Base-by-base conservation (phyloP, 352 stramenopile genomes). In the Globisporangium emineosum region DNA sequence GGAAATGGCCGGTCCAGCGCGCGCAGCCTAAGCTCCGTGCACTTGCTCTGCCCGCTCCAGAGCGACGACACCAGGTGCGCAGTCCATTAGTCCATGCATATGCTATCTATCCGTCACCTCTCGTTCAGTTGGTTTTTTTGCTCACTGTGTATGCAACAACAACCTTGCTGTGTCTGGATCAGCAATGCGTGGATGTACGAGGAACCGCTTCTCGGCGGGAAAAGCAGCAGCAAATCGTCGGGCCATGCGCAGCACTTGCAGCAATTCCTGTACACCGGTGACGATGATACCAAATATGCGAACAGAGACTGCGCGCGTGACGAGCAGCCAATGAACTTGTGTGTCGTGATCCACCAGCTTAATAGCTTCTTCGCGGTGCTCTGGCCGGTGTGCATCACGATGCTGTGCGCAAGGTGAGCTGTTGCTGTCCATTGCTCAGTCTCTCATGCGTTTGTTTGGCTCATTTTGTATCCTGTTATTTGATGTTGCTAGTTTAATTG, bases 291-390 rank as follows among this genome's bases (percentile, higher is more conserved):
- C n/a, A n/a, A 13, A 4, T 19, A 54, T 12, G n/a, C 61, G 12
- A 52, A 72, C 13, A 21, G 17, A 10, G 40, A 47, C 21, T 6
- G 32, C 42, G 1, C 6, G 17, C 40, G 19, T 12, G 56, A 63
- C 7, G 67, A 76, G 13, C 32, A 30, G n/a, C 47, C 51, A n/a
- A 7, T 76, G 15, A 75, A 83, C 42, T 65, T 86, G 5, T 60
- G 51, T 4, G 32, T 63, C 25, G 59, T 84, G 35, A 79, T 89
- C 55, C 79, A 73, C 32, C 81, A 90, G 64, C 78, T 92, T 65
- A 89, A 90, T 52, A 86, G 81, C 62, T 90, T 90, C 60, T 88
- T 88, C 27, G 83, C 83, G 13, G 76, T 92, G 57, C 17, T 92
- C 3, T 89, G 83, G 75, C 87, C 85, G 4, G 85, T 96, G 21